phyloP scores from a whole-genome alignment of 2,329 filamentous ascomycete species.

The Aureobasidium namibiae region DNA sequence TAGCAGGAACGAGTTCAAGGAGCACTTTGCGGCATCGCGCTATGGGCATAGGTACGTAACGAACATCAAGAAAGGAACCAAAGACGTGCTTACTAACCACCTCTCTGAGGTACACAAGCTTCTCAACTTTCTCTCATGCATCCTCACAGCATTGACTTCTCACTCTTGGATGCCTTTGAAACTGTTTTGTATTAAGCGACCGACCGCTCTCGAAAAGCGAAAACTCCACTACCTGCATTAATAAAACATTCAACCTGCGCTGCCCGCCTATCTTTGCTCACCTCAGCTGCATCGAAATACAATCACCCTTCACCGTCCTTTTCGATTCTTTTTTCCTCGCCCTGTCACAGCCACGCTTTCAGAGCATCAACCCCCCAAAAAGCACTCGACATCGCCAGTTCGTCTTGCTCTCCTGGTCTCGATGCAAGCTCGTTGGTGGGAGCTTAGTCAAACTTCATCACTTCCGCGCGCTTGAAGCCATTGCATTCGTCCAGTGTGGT shows the following conservation, averaged over 20 bases:
- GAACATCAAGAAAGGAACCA: not conserved
- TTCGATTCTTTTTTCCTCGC: not conserved
- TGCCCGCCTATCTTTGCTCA: too few relatives aligned
- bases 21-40: not conserved
- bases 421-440: accelerated
- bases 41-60: not conserved
- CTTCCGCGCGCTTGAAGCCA: not conserved
- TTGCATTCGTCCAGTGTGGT: not conserved
- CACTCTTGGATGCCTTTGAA: not conserved
- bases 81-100: not conserved
- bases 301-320: not conserved
- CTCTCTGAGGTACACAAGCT: not conserved
- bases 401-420: not conserved
- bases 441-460: not conserved
- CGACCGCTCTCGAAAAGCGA: not conserved
- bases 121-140: not conserved
- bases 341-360: not conserved
- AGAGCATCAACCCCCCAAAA: not conserved
- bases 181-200: not conserved
- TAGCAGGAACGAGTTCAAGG: not conserved
- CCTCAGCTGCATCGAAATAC: too few relatives aligned
- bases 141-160: not conserved
- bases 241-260: too few relatives aligned
- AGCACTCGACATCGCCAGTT: too few relatives aligned
- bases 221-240: not conserved